Base-by-base conservation (phyloP, 208 protist genomes). In the Naegleria fowleri region DNA sequence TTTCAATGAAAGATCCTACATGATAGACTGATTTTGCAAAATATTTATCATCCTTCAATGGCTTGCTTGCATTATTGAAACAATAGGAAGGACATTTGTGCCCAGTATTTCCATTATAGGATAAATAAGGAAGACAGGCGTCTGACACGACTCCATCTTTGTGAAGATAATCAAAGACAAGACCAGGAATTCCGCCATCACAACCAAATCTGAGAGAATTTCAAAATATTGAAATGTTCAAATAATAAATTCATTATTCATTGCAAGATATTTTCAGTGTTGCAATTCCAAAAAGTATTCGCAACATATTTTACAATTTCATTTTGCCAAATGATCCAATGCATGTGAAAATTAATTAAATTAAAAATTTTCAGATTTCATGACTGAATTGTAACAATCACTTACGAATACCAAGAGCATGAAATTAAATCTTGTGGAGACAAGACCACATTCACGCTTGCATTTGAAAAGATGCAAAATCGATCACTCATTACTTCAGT, bases 401-500 rank as follows among this genome's bases (percentile, higher is more conserved):
- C 90, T 94, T 95, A 93, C 94, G 97, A 33, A 43, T 36, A 83
- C 92, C 84, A 93, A 95, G 95, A 96, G 95, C 96, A 98, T 55
- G 94, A 95, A 11, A 96, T 83, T 41, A 97, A 92, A 92, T 98
- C 94, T 67, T 85, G 92, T 22, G 96, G 95, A 83, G 94, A 85
- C 5, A 85, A 43, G n/a, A 85, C 38, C 5, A 85, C 79, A 43
- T 85, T 85, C 25, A 95, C 95, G 55, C 93, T 83, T 41, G 90
- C 92, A 52, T 96, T 95, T 90, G 92, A 93, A 86, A 94, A 79
- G 55, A 96, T 97, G 94, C 97, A 98, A 91, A 96, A 96, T 90
- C 97, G 94, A 92, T 97, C 96, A n/a, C 94, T 94, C 16, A 97
- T 96, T 38, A 95, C 92, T 92, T 96, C 96, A 83, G 94, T 94